phyloP scores from a whole-genome alignment of 768 basidiomycete species.

The Sutorius australiensis region DNA sequence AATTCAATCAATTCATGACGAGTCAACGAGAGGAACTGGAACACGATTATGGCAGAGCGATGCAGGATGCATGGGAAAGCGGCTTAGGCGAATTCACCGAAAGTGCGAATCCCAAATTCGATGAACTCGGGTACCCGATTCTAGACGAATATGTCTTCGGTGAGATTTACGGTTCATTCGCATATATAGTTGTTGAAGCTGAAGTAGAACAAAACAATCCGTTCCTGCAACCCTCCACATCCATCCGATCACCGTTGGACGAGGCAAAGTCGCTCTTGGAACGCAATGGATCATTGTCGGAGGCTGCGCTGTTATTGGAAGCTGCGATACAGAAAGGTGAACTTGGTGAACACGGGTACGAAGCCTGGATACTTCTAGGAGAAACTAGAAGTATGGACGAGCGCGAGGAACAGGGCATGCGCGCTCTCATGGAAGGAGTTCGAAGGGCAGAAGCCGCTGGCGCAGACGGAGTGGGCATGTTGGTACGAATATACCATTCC shows the following conservation, averaged over 20 bases:
- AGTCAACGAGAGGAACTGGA: slow-evolving; percentile 62
- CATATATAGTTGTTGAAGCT: slow-evolving; percentile 1
- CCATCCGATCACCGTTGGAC: slow-evolving; percentile 47
- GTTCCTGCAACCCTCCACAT: slow-evolving; percentile 51
- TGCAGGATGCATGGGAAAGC: slow-evolving; percentile 64
- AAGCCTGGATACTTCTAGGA: slow-evolving; percentile 90
- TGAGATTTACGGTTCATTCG: slow-evolving; percentile 33
- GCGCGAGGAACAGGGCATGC: slow-evolving; percentile 77
- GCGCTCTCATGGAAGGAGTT: slow-evolving; percentile 72
- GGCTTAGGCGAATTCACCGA: slow-evolving; percentile 45
- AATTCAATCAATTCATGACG: slow-evolving; percentile 76
- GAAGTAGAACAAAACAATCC: slow-evolving; percentile 66
- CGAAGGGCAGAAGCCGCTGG: slow-evolving; percentile 60
- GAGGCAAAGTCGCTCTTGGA: slow-evolving; percentile 77
- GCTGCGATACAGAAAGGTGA: slow-evolving; percentile 85
- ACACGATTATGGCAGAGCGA: slow-evolving; percentile 55
- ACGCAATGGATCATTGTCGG: slow-evolving; percentile 80
- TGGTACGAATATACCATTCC: slow-evolving; percentile 44
- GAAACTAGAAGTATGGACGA: slow-evolving; percentile 90
- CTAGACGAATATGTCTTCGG: slow-evolving; percentile 74
- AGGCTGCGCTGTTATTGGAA: slow-evolving; percentile 84
- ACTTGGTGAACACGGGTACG: slow-evolving; percentile 75
- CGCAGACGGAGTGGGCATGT: slow-evolving; percentile 66
- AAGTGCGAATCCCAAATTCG: slow-evolving; percentile 45
- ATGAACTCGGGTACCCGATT: slow-evolving; percentile 74